phyloP scores from a whole-genome alignment of 805 yeast genomes.

The Grigorovia humatica region DNA sequence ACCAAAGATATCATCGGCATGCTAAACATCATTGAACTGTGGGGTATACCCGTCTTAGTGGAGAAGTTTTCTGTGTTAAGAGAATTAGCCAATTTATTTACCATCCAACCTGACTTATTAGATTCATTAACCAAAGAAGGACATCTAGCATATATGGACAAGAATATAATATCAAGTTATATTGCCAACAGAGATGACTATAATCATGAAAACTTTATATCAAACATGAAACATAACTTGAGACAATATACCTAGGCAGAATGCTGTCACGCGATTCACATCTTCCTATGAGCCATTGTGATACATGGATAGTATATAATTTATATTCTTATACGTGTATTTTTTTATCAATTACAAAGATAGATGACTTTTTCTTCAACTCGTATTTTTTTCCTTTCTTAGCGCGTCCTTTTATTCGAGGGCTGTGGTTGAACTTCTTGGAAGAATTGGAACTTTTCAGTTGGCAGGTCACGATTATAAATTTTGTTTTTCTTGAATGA shows the following conservation, averaged over 20 bases:
- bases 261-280: neutral
- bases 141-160: slow-evolving; percentile 55
- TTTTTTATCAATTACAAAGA: neutral
- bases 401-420: too few relatives aligned
- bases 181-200: slow-evolving; percentile 64
- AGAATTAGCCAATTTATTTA: slow-evolving; percentile 74
- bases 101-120: slow-evolving; percentile 72
- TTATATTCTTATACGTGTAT: neutral
- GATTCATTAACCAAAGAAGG: slow-evolving; percentile 76
- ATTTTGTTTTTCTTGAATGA: neutral
- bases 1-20: slow-evolving; percentile 76
- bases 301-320: neutral
- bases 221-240: slow-evolving; percentile 18
- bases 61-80: slow-evolving; percentile 60
- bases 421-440: too few relatives aligned
- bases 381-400: too few relatives aligned
- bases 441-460: too few relatives aligned
- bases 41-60: slow-evolving; percentile 51
- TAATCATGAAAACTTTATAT: slow-evolving; percentile 31
- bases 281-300: slow-evolving; percentile 29
- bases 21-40: slow-evolving; percentile 55
- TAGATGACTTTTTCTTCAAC: too few relatives aligned
- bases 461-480: neutral
- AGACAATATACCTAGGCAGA: slow-evolving; percentile 8
- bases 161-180: slow-evolving; percentile 51